Evolutionary conservation across 2,329 filamentous ascomycete genomes (phyloP), one percentile per base, ranked within the genome.

Genomic region (Sarocladium kiliense): DNA sequence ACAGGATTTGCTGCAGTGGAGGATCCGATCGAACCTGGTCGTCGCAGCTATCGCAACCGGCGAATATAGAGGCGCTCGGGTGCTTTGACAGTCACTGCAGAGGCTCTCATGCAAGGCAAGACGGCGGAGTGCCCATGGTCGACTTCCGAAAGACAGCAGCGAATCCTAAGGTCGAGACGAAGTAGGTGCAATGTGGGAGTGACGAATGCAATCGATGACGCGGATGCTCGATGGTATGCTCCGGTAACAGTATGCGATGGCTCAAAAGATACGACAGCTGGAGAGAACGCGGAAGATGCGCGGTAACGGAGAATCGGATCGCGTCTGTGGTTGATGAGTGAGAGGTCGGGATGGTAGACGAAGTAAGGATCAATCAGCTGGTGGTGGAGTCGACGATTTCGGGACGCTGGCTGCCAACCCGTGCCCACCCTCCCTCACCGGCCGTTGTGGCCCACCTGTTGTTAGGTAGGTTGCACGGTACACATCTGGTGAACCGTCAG

Each of bases 341-440:
- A 47, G 44, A 3, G 9, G 44, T 47, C 25, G 25, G 44, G 47
- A 36, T 36, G 27, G 47, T 19, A 21, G 47, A 34, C 30, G 10
- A 36, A 51, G 26, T 36, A 21, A 51, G 47, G 47, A 36, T 51
- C 47, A 36, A 51, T 51, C 47, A 51, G 47, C 21, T 51, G 47
- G 27, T 34, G 16, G 30, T 51, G 47, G 47, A 51, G 27, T 34
- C 18, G 18, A 51, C 47, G 47, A 51, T 51, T 51, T 51, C n/a
- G 47, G 47, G 47, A 47, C 25, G 47, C 19, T 51, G 27, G 18
- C 47, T 36, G 47, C 47, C 27, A 34, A 36, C 34, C 23, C 12
- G 12, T 30, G 25, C 16, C 44, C 14, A 30, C 25, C 16, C 10
- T 44, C 25, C 16, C 10, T 44, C 39, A 23, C 18, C 12, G 39